Conservation (phyloP, 2,329 filamentous ascomycete species). For the Clathrospora elynae region DNA sequence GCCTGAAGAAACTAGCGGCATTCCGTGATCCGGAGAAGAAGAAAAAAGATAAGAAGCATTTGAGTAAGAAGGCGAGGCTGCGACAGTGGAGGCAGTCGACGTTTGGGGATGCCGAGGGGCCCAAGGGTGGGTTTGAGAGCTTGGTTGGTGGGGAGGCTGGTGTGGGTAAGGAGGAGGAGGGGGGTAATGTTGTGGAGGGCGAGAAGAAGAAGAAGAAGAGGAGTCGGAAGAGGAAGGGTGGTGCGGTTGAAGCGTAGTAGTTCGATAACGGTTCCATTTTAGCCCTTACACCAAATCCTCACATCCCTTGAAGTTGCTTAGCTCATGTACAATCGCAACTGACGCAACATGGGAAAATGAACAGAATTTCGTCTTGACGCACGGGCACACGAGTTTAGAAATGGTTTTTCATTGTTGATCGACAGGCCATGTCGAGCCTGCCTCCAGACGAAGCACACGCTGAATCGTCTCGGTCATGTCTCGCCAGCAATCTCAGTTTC, state of each 20-base stretch:
- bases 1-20: slow-evolving; percentile 90
- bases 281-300: too few relatives aligned
- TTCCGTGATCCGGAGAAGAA: slow-evolving; percentile 92
- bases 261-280: too few relatives aligned
- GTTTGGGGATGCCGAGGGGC: slow-evolving; percentile 65
- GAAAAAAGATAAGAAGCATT: slow-evolving; percentile 79
- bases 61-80: slow-evolving; percentile 90
- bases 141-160: slow-evolving; percentile 23
- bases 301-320: too few relatives aligned
- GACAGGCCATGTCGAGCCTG: too few relatives aligned
- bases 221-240: slow-evolving; percentile 30
- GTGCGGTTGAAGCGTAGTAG: slow-evolving; percentile 15
- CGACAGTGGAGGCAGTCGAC: slow-evolving; percentile 80
- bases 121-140: slow-evolving; percentile 50
- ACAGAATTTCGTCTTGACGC: too few relatives aligned
- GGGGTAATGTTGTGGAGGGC: slow-evolving; percentile 23
- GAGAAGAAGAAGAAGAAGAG: slow-evolving; percentile 37
- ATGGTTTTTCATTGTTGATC: too few relatives aligned
- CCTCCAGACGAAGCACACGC: slow-evolving; percentile 3
- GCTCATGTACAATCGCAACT: too few relatives aligned
- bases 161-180: slow-evolving; percentile 2
- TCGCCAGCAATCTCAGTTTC: slow-evolving; percentile 8
- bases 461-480: slow-evolving; percentile 13
- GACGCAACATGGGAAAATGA: too few relatives aligned
- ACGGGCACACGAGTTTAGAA: too few relatives aligned